Conservation (phyloP, 352 stramenopile genomes). For the Globisporangium lucens region DNA sequence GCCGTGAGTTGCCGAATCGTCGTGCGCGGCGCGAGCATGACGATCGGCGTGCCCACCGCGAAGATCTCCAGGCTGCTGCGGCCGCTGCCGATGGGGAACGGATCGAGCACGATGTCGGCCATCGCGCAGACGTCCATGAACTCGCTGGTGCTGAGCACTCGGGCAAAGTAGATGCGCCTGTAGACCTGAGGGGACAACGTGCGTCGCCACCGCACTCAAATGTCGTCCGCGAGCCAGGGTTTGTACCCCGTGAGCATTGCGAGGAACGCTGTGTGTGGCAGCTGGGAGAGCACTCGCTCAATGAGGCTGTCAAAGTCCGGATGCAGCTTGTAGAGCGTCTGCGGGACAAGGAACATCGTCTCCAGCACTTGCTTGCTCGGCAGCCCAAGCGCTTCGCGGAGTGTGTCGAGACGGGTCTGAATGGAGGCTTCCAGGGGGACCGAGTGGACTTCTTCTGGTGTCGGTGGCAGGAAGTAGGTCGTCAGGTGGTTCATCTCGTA, state of each 20-base stretch:
- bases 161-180: conserved; percentile 46
- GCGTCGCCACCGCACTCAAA: conserved; percentile 27
- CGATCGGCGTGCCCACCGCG: conserved; percentile 53
- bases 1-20: conserved; percentile 59
- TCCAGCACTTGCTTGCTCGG: conserved; percentile 11
- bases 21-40: conserved; percentile 45
- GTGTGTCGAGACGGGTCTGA: not conserved
- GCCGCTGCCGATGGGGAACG: conserved; percentile 61
- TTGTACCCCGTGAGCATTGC: conserved; percentile 30
- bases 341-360: conserved; percentile 51
- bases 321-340: conserved; percentile 75
- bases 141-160: conserved; percentile 28
- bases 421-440: not conserved
- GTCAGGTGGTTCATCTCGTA: conserved; percentile 56
- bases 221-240: conserved; percentile 26
- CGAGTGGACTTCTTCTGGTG: not conserved
- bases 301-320: conserved; percentile 55
- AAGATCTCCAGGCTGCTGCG: conserved; percentile 62
- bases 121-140: conserved; percentile 41
- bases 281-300: conserved; percentile 26
- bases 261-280: conserved; percentile 29
- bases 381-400: conserved; percentile 15
- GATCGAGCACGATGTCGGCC: conserved; percentile 52
- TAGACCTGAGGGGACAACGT: conserved; percentile 19
- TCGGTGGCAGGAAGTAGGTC: conserved; percentile 36